Evolutionary conservation across 2,329 filamentous ascomycete genomes (phyloP).

Genomic region (Aureobasidium melanogenum): DNA sequence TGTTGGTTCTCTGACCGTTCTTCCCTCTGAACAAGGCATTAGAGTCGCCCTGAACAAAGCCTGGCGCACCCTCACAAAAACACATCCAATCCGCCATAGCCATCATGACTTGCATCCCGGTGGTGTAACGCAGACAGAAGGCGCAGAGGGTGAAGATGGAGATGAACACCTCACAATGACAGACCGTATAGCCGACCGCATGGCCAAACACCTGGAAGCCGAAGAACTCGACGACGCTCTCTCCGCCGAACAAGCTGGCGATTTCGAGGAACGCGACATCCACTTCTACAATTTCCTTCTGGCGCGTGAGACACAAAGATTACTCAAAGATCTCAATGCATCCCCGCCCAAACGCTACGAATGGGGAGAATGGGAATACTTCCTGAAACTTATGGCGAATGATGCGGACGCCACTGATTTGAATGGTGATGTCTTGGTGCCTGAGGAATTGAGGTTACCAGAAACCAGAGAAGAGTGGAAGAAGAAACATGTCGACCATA

Average conservation of each 20-base stretch:
- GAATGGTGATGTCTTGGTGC: conserved; percentile 14
- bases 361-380: conserved; percentile 40
- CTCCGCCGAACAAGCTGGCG: conserved; percentile 32
- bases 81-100: conserved; percentile 13
- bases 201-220: conserved; percentile 32
- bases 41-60: conserved; percentile 24
- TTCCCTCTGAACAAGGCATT: conserved; percentile 41
- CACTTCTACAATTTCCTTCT: conserved; percentile 45
- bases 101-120: conserved; percentile 15
- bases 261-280: conserved; percentile 37
- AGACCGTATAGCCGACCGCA: conserved; percentile 21
- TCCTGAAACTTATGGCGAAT: conserved; percentile 38
- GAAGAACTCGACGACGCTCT: conserved; percentile 34
- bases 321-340: conserved; percentile 34
- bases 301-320: conserved; percentile 33
- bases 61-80: conserved; percentile 14
- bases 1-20: conserved; percentile 45
- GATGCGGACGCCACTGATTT: conserved; percentile 30
- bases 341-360: conserved; percentile 29
- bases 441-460: conserved; percentile 13
- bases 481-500: conserved; percentile 15
- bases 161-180: conserved; percentile 11
- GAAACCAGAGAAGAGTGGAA: conserved; percentile 16
- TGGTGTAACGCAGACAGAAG: neutral
- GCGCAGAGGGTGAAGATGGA: neutral